Conservation (phyloP, 2,329 filamentous ascomycete genomes). For the Fusarium humuli region DNA sequence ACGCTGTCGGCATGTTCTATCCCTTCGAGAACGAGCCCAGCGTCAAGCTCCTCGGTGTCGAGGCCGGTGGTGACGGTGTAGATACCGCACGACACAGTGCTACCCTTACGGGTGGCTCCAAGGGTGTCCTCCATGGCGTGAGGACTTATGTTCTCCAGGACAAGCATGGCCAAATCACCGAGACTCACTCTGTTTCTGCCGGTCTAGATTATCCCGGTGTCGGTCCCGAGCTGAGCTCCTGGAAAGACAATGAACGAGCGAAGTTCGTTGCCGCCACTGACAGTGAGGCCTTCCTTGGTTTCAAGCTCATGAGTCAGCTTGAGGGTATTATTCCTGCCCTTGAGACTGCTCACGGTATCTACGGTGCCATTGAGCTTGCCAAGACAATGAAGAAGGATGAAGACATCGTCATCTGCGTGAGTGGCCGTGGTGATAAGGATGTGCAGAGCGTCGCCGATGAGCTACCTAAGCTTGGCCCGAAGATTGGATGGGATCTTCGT, state of each 20-base stretch:
- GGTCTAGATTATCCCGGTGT: constrained; percentile 98
- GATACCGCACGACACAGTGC: constrained; percentile 88
- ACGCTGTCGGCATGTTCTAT: constrained; percentile 98
- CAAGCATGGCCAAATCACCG: constrained; percentile 89
- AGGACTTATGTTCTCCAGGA: constrained; percentile 96
- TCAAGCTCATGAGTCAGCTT: constrained; percentile 84
- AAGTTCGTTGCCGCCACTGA: constrained; percentile 93
- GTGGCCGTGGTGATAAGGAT: constrained; percentile 96
- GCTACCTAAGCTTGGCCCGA: constrained; percentile 85
- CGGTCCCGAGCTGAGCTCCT: constrained; percentile 88
- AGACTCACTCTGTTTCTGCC: constrained; percentile 96
- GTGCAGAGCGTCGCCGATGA: constrained; percentile 98
- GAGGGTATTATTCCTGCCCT: constrained; percentile 98
- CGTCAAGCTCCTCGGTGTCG: constrained; percentile 92
- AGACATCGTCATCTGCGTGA: constrained; percentile 93
- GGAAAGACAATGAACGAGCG: constrained; percentile 91
- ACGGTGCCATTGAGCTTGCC: constrained; percentile 86
- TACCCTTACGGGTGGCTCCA: constrained; percentile 85
- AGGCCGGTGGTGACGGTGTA: constrained; percentile 93
- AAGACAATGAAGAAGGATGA: constrained; percentile 91
- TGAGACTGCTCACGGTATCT: constrained; percentile 93
- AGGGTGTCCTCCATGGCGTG: constrained; percentile 95
- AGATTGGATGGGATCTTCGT: constrained; percentile 81
- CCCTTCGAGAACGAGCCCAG: constrained; percentile 87
- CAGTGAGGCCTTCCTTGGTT: constrained; percentile 87